phyloP scores from a whole-genome alignment of 139 green algal species.

The Chlamydomonas schloesseri region DNA sequence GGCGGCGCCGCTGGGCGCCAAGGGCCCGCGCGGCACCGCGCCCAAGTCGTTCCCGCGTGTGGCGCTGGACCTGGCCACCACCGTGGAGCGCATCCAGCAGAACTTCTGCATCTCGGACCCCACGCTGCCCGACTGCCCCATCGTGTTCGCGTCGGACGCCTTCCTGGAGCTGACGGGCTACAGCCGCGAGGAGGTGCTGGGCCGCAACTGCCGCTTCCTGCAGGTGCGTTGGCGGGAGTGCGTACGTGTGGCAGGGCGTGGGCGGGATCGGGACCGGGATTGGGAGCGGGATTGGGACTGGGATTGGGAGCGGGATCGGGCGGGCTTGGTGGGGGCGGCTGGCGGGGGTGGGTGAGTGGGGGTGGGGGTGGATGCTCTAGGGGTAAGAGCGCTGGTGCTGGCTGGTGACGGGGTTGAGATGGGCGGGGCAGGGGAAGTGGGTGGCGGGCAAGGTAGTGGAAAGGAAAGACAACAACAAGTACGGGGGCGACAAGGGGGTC shows the following conservation, averaged over 20 bases:
- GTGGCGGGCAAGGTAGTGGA: too few species aligned
- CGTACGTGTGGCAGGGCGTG: background rate
- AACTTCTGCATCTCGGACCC: constrained; percentile 98
- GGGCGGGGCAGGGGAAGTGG: too few species aligned
- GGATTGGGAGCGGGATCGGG: too few species aligned
- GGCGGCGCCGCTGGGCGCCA: background rate
- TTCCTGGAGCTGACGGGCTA: constrained; percentile 96
- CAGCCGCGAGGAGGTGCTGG: constrained; percentile 94
- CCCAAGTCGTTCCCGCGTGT: constrained; percentile 87
- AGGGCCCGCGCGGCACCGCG: constrained; percentile 44
- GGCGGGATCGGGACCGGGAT: too few species aligned
- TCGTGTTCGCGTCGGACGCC: constrained; percentile 94
- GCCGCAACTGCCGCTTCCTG: constrained; percentile 87
- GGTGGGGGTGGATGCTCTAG: too few species aligned
- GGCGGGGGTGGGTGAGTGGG: too few species aligned
- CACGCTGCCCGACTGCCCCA: constrained; percentile 96
- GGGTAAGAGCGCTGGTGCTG: too few species aligned
- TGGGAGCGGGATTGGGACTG: too few species aligned
- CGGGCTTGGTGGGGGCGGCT: too few species aligned
- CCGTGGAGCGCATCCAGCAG: constrained; percentile 98
- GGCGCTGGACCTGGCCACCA: constrained; percentile 96
- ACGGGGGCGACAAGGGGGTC: too few species aligned
- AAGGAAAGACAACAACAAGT: too few species aligned
- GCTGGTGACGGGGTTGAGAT: too few species aligned
- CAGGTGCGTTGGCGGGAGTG: constrained; percentile 58